Percentiles rank a stretch among this genome's conserved stretches.
phyloP scores from a whole-genome alignment of 1,284 basidiomycete species.

The Puccinia sorghi region DNA sequence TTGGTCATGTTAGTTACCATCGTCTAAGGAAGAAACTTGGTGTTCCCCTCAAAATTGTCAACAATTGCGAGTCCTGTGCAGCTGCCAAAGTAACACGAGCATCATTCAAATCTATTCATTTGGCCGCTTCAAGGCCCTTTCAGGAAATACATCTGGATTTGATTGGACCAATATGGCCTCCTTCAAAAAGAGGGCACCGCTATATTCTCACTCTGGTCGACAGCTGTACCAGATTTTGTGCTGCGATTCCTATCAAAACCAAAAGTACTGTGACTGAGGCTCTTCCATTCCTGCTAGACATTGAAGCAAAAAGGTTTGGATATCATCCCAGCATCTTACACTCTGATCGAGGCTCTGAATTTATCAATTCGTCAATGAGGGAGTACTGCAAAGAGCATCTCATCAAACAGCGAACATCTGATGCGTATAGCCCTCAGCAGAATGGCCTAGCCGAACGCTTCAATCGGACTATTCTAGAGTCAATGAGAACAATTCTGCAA shows the following conservation, averaged over 20 bases:
- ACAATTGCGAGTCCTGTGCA: not conserved
- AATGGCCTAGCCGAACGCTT: not conserved
- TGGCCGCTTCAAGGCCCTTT: not conserved
- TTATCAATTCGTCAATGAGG: not conserved
- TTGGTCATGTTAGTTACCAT: conserved; percentile 12
- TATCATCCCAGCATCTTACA: not conserved
- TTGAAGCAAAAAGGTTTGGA: not conserved
- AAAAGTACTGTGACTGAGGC: not conserved
- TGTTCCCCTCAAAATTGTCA: not conserved
- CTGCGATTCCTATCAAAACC: too few species aligned
- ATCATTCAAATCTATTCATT: not conserved
- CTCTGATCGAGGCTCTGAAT: conserved; percentile 3
- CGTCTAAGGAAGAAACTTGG: not conserved
- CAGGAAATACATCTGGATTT: not conserved
- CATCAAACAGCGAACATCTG: not conserved
- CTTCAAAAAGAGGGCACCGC: not conserved
- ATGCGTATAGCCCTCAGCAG: not conserved
- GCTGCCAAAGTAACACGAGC: not conserved
- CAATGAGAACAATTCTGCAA: not conserved
- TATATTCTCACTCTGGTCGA: too few species aligned
- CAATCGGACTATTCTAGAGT: not conserved
- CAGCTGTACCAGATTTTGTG: too few species aligned
- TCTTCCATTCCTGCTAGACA: not conserved
- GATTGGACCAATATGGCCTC: not conserved
- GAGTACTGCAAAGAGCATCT: not conserved